phyloP scores from a whole-genome alignment of 495 filamentous ascomycete species.

The Aspergillus panamensis region DNA sequence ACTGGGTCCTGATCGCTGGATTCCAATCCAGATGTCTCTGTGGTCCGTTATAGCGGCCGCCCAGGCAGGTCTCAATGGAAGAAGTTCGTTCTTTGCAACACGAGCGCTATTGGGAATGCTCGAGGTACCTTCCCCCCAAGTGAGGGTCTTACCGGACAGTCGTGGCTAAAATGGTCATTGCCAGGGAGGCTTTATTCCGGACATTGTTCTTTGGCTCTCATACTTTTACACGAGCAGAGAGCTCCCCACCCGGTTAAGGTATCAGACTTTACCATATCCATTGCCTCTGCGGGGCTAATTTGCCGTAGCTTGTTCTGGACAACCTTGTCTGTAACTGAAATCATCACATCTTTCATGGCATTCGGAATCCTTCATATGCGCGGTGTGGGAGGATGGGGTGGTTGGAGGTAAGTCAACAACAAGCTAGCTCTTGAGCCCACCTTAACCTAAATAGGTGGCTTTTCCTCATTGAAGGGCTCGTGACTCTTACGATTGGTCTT shows the following conservation, averaged over 20 bases:
- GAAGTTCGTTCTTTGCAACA: constrained; percentile 57
- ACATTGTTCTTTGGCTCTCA: constrained; percentile 57
- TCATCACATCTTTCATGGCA: constrained; percentile 43
- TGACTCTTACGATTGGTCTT: constrained; percentile 53
- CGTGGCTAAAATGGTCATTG: not conserved
- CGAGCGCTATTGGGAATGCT: constrained; percentile 64
- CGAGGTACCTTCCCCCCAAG: constrained; percentile 20
- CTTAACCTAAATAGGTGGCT: constrained; percentile 22
- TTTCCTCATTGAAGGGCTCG: constrained; percentile 53
- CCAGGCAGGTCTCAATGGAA: constrained; percentile 58
- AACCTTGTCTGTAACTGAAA: constrained; percentile 49
- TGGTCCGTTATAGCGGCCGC: constrained; percentile 66
- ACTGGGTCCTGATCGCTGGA: constrained; percentile 74
- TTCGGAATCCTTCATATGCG: constrained; percentile 44
- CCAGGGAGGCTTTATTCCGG: constrained; percentile 55
- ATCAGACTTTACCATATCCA: constrained; percentile 18
- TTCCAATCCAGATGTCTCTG: constrained; percentile 68
- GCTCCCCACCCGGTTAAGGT: constrained; percentile 26
- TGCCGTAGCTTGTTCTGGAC: constrained; percentile 56
- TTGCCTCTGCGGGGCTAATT: constrained; percentile 15
- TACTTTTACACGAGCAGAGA: constrained; percentile 66
- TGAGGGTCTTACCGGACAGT: not conserved
- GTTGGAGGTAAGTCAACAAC: constrained; percentile 26
- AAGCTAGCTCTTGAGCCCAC: constrained; percentile 26
- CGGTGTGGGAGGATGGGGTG: constrained; percentile 30